Evolutionary conservation across 805 yeast genomes (phyloP), one percentile per base, ranked within the genome.

Genomic region (Hanseniaspora guilliermondii): DNA sequence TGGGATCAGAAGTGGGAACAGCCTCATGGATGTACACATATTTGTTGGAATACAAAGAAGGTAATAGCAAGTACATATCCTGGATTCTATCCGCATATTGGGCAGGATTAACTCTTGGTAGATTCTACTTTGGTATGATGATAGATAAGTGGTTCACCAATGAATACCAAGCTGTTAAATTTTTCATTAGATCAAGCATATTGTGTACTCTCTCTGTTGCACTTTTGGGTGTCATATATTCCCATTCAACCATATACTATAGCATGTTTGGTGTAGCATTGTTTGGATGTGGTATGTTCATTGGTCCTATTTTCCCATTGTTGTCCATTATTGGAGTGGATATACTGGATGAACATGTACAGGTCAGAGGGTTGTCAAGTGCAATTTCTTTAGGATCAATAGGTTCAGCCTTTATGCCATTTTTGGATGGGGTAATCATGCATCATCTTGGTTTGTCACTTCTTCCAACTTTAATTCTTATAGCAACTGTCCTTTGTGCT

Each of bases 291-390:
- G 91, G 89, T 2, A 62, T 79, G 2, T 76, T 75, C 59, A 74
- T 80, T 38, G 91, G 89, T 0, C 89, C 89, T 1, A 68, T 79
- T 35, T 84, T 81, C 65, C 88, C 94, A 1, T 80, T 89, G 6
- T 78, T 85, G 0, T 79, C 84, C 49, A 77, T 83, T 12, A 76
- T 82, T 9, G 74, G 87, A 1, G 66, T 84, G 47, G 78, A 79
- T 53, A 69, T 79, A 2, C 64, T 87, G 42, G 95, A 95, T 0
- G 66, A 69, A 30, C 73, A 72, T 40, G 68, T 76, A 52, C 84
- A 83, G 53, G 76, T 84, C 11, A 68, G 78, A 17, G 89, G 87
- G 1, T 74, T 87, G 8, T 89, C 95, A 0, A 71, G 84, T 53
- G 78, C 83, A 19, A 80, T 88, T 55, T 88, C 93, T 0, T 64